A percentile compares a stretch with the other conserved stretches of the same genome.
phyloP scores from a whole-genome alignment of 2,329 filamentous ascomycete genomes.

The Neofusicoccum parvum region DNA sequence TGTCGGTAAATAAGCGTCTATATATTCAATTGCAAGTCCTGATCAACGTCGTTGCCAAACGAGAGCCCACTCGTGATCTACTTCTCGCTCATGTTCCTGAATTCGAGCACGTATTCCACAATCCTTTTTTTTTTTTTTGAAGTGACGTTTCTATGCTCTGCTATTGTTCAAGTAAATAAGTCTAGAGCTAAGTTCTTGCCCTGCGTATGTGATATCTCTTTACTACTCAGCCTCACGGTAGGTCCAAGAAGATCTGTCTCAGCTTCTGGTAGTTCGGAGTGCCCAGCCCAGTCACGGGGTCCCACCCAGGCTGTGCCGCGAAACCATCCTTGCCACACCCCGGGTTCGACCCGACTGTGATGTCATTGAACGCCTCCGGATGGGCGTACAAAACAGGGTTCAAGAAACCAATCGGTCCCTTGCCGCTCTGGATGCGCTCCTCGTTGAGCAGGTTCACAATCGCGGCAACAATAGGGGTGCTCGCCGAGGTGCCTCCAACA shows the following conservation, averaged over 20 bases:
- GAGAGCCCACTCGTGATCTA: no score
- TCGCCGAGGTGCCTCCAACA: conserved; percentile 56
- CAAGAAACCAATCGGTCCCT: conserved; percentile 45
- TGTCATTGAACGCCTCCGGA: conserved; percentile 30
- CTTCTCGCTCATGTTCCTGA: no score
- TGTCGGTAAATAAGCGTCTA: no score
- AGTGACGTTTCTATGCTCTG: no score
- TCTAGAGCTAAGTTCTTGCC: no score
- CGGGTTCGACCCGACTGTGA: conserved; percentile 26
- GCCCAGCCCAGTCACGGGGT: conserved; percentile 52
- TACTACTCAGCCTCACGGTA: conserved; percentile 11
- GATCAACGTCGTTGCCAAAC: no score
- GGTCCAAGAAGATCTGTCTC: neutral
- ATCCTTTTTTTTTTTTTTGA: no score
- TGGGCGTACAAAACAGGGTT: conserved; percentile 51
- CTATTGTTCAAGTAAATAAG: no score
- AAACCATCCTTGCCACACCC: conserved; percentile 27
- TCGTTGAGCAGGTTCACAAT: conserved; percentile 53
- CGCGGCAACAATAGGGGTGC: conserved; percentile 51
- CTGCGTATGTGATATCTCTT: no score
- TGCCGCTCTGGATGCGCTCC: conserved; percentile 38
- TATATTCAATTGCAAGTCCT: no score
- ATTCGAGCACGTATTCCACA: no score
- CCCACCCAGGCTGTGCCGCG: conserved; percentile 26
- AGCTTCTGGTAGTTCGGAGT: conserved; percentile 48